Evolutionary conservation across 1,284 basidiomycete genomes (phyloP).

Genomic region (Apiotrichum mycotoxinovorans): DNA sequence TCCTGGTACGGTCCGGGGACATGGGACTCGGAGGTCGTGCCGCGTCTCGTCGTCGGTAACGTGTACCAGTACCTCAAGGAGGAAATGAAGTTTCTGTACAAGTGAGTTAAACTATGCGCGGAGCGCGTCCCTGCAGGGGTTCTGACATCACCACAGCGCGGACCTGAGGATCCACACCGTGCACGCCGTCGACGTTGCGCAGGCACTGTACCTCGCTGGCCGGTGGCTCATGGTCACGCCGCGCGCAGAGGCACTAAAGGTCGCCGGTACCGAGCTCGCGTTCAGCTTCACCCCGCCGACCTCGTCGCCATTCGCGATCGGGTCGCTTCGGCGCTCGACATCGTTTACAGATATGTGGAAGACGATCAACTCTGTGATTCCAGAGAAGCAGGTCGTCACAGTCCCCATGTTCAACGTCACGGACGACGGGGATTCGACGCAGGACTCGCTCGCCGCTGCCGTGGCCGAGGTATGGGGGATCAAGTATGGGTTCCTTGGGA

Average conservation of each 20-base stretch:
- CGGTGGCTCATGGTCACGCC: conserved; percentile 34
- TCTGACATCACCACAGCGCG: conserved; percentile 50
- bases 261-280: conserved; percentile 65
- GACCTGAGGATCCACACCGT: conserved; percentile 76
- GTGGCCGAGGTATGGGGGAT: conserved; percentile 75
- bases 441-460: conserved; percentile 67
- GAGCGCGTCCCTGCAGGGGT: neutral
- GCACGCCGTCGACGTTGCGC: conserved; percentile 72
- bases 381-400: conserved; percentile 57
- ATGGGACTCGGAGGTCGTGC: conserved; percentile 55
- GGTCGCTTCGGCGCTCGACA: conserved; percentile 10
- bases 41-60: conserved; percentile 67
- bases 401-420: conserved; percentile 81
- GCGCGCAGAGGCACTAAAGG: conserved; percentile 18
- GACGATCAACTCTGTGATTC: conserved; percentile 49
- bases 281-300: conserved; percentile 49
- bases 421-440: conserved; percentile 73
- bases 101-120: conserved; percentile 20
- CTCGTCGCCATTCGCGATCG: conserved; percentile 14
- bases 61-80: conserved; percentile 78
- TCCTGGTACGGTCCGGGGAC: conserved; percentile 41
- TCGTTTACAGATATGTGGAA: conserved; percentile 38
- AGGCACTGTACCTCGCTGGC: conserved; percentile 64
- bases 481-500: conserved; percentile 76
- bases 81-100: conserved; percentile 80